Conservation (phyloP, 176 grass and related monocot species). For the Carex scoparia region DNA sequence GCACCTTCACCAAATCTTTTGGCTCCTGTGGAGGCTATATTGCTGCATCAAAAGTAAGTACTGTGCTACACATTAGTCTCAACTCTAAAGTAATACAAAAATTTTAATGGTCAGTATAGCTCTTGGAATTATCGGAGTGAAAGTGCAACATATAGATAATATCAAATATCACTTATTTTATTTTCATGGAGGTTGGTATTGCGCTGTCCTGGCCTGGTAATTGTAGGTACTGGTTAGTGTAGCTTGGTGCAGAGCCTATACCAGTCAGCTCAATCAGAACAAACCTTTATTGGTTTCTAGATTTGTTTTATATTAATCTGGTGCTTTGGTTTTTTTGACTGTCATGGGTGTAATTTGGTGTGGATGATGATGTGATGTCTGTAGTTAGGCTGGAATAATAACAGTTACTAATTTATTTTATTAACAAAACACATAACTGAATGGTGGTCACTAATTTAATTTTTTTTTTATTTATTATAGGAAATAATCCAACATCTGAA, state of each 20-base stretch:
- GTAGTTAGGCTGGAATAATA: neutral
- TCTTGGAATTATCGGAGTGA: neutral
- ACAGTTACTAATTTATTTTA: slow-evolving; percentile 13
- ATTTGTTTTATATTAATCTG: neutral
- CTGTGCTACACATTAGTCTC: neutral
- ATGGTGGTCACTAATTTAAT: neutral
- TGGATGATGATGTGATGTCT: neutral
- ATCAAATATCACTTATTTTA: neutral
- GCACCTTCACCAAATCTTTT: slow-evolving; percentile 97
- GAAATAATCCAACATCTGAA: slow-evolving; percentile 91
- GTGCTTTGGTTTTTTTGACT: neutral
- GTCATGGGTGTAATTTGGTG: neutral
- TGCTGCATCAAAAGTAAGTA: slow-evolving; percentile 77
- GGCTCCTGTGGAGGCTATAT: slow-evolving; percentile 90
- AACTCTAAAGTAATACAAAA: neutral
- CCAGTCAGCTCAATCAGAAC: neutral
- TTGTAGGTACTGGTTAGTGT: neutral
- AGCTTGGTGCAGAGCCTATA: neutral
- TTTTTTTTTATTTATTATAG: slow-evolving; percentile 33
- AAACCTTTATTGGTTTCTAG: neutral
- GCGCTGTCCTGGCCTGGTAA: neutral
- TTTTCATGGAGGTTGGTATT: neutral
- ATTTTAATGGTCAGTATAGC: neutral
- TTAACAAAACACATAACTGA: slow-evolving; percentile 5
- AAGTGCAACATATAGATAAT: neutral